Percentiles rank a stretch among this genome's conserved stretches.
Evolutionary conservation across 2,329 filamentous ascomycete genomes (phyloP).

Genomic region (Penicillium sp.): DNA sequence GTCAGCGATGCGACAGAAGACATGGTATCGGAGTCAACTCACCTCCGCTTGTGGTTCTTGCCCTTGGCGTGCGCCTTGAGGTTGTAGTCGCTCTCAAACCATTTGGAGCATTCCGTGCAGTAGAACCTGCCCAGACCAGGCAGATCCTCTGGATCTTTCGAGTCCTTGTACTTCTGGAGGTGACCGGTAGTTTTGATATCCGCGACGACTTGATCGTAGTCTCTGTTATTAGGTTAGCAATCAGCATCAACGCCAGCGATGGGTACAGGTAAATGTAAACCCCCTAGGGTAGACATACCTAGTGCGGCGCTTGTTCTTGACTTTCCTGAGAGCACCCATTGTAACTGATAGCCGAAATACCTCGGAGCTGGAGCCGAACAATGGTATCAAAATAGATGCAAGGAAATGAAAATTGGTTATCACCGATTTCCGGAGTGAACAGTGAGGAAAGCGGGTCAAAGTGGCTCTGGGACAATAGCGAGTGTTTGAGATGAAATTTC

Average conservation of each 20-base stretch:
- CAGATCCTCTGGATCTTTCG: slow-evolving; percentile 79
- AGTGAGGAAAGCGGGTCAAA: slow-evolving; percentile 29
- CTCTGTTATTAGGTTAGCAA: slow-evolving; percentile 55
- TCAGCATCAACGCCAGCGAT: background rate
- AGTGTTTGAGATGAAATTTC: slow-evolving; percentile 27
- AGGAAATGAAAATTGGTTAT: slow-evolving; percentile 24
- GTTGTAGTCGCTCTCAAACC: slow-evolving; percentile 83
- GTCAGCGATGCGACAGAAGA: slow-evolving; percentile 10
- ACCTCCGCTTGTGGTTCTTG: slow-evolving; percentile 93
- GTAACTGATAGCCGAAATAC: slow-evolving; percentile 25
- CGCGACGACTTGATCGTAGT: slow-evolving; percentile 86
- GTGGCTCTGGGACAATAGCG: slow-evolving; percentile 6
- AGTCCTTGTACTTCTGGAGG: slow-evolving; percentile 72
- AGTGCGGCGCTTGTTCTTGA: slow-evolving; percentile 70
- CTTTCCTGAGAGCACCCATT: slow-evolving; percentile 68
- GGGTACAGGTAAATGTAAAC: background rate
- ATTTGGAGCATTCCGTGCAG: slow-evolving; percentile 92
- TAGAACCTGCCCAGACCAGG: slow-evolving; percentile 83
- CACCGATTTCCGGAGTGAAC: slow-evolving; percentile 39
- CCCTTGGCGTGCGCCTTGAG: slow-evolving; percentile 73
- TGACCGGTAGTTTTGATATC: slow-evolving; percentile 79
- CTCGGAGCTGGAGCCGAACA: slow-evolving; percentile 16
- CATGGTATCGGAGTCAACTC: slow-evolving; percentile 11
- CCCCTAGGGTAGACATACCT: slow-evolving; percentile 49
- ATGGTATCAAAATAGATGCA: slow-evolving; percentile 17